Conservation (phyloP, 805 yeast species). For the Sugiyamaella americana region DNA sequence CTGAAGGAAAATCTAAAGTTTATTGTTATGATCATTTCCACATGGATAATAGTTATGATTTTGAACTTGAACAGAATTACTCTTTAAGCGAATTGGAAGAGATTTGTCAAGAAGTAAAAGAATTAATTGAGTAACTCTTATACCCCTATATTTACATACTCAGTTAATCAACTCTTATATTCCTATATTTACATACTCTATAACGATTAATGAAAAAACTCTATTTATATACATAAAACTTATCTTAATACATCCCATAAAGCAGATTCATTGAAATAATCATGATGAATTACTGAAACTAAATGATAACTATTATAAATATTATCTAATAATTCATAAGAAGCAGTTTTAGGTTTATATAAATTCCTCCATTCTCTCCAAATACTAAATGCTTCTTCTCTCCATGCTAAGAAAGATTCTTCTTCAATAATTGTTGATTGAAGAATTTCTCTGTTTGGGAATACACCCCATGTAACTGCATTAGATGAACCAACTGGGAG, state of each 20-base stretch:
- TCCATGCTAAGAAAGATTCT: constrained; percentile 93
- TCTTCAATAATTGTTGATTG: constrained; percentile 91
- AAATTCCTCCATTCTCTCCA: constrained; percentile 90
- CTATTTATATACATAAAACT: neutral
- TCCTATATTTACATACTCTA: too few species aligned
- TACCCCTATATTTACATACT: neutral
- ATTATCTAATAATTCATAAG: constrained; percentile 56
- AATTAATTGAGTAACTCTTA: too few species aligned
- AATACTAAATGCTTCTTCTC: constrained; percentile 86
- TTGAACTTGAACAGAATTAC: constrained; percentile 5
- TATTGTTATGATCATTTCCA: constrained; percentile 16
- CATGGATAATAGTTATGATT: neutral
- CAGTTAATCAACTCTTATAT: neutral
- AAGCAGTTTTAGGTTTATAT: constrained; percentile 48
- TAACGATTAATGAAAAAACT: neutral
- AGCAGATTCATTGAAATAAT: constrained; percentile 63
- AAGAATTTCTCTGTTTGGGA: constrained; percentile 81
- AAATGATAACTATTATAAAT: constrained; percentile 61
- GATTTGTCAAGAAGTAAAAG: constrained; percentile 2
- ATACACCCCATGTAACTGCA: constrained; percentile 97
- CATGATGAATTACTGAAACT: constrained; percentile 85
- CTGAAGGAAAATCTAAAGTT: constrained; percentile 4
- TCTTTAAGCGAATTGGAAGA: constrained; percentile 1
- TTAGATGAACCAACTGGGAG: constrained; percentile 49
- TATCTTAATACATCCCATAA: constrained; percentile 53